Conservation (phyloP, 1,284 basidiomycete genomes). For the Austroboletus novae-zelandiae region DNA sequence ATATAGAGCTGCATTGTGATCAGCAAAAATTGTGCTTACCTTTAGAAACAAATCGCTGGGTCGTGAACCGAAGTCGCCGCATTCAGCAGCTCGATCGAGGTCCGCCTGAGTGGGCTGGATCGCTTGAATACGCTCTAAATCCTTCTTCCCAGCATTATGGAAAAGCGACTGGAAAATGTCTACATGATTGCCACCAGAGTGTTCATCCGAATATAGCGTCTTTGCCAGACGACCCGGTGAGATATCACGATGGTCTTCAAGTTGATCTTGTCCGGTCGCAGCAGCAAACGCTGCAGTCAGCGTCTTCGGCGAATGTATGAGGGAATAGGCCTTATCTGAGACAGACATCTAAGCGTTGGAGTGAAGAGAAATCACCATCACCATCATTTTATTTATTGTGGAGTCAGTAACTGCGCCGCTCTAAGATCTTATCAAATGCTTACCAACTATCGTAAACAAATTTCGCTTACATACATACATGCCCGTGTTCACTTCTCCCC, state of each 20-base stretch:
- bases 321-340: conserved; percentile 24
- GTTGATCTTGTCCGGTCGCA: conserved; percentile 11
- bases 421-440: too few species aligned
- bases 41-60: conserved; percentile 49
- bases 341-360: conserved; percentile 18
- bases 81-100: conserved; percentile 38
- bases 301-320: conserved; percentile 27
- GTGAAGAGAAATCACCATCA: neutral
- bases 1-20: neutral
- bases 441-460: too few species aligned
- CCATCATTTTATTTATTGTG: neutral
- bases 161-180: conserved; percentile 24
- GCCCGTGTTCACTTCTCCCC: too few species aligned
- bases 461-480: too few species aligned
- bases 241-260: conserved; percentile 2
- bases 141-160: conserved; percentile 12
- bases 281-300: conserved; percentile 30
- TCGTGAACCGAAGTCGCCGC: conserved; percentile 43
- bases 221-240: conserved; percentile 28
- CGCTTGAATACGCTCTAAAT: conserved; percentile 21
- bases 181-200: conserved; percentile 11
- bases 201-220: conserved; percentile 21
- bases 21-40: conserved; percentile 24
- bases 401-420: too few species aligned
- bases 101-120: conserved; percentile 35